phyloP scores from a whole-genome alignment of 2,329 filamentous ascomycete species.

The Pyrenochaeta sp. region DNA sequence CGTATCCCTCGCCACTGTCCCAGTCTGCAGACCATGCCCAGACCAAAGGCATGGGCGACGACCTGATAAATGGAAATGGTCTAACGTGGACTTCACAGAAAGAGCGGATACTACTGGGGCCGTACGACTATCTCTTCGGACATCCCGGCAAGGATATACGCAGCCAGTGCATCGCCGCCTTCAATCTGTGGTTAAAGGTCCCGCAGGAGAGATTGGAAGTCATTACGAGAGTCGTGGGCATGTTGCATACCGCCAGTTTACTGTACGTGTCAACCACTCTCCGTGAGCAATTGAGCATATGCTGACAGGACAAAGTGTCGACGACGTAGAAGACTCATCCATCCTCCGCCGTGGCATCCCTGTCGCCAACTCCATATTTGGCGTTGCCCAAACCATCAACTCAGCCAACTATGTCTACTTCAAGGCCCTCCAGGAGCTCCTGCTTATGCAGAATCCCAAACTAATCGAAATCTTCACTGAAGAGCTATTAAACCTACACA shows the following conservation, averaged over 20 bases:
- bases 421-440: constrained; percentile 75
- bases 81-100: constrained; percentile 74
- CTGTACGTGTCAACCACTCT: constrained; percentile 53
- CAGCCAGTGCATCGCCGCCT: constrained; percentile 78
- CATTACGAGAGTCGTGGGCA: constrained; percentile 81
- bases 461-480: constrained; percentile 78
- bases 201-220: constrained; percentile 72
- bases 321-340: constrained; percentile 87
- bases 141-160: constrained; percentile 88
- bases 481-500: constrained; percentile 83
- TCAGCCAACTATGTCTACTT: constrained; percentile 92
- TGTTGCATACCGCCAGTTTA: constrained; percentile 85
- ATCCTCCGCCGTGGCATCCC: constrained; percentile 78
- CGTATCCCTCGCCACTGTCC: constrained; percentile 39
- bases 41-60: constrained; percentile 40
- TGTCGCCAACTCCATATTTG: constrained; percentile 85
- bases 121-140: constrained; percentile 80
- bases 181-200: constrained; percentile 81
- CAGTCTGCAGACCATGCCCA: constrained; percentile 35
- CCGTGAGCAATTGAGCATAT: neutral
- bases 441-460: constrained; percentile 71
- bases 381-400: constrained; percentile 87
- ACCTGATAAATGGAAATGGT: constrained; percentile 52
- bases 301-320: constrained; percentile 57
- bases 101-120: constrained; percentile 77